Evolutionary conservation across 257 asterid species (phyloP).

Genomic region (Ilex asprella): DNA sequence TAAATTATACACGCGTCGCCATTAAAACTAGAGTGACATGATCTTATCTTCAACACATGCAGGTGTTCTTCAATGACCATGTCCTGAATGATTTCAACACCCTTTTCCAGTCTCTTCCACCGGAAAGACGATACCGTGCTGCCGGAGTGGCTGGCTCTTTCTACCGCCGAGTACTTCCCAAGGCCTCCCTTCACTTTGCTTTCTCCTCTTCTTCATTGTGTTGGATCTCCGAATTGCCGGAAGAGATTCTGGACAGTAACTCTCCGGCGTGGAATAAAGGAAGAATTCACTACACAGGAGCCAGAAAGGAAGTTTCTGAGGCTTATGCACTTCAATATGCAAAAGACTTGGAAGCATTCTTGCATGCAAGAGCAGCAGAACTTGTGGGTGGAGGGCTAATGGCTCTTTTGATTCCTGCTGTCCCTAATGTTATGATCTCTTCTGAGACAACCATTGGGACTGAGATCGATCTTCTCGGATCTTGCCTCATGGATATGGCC

Average conservation of each 20-base stretch:
- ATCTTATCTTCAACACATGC: too few relatives aligned
- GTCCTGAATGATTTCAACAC: background rate
- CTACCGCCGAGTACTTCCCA: constrained; percentile 25
- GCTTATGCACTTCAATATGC: constrained; percentile 32
- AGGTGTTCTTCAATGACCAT: background rate
- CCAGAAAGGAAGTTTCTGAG: constrained; percentile 20
- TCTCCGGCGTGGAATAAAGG: constrained; percentile 38
- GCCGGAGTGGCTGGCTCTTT: background rate
- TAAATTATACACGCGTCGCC: too few relatives aligned
- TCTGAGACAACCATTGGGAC: constrained; percentile 7
- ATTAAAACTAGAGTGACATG: too few relatives aligned
- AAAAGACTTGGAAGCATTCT: constrained; percentile 27
- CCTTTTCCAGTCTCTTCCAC: background rate
- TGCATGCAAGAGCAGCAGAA: constrained; percentile 35
- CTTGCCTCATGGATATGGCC: constrained; percentile 21
- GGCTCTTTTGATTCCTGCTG: constrained; percentile 42
- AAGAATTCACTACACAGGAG: constrained; percentile 26
- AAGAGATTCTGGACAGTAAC: constrained; percentile 19
- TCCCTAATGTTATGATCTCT: constrained; percentile 11
- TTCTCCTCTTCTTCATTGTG: constrained; percentile 40
- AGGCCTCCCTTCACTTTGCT: constrained; percentile 34
- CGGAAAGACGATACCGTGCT: background rate
- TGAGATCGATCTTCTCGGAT: constrained; percentile 11
- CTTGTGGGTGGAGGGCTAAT: constrained; percentile 36
- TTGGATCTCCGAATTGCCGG: constrained; percentile 41